Conservation (phyloP, 176 grass and related monocot genomes). For the Carex kokanica region DNA sequence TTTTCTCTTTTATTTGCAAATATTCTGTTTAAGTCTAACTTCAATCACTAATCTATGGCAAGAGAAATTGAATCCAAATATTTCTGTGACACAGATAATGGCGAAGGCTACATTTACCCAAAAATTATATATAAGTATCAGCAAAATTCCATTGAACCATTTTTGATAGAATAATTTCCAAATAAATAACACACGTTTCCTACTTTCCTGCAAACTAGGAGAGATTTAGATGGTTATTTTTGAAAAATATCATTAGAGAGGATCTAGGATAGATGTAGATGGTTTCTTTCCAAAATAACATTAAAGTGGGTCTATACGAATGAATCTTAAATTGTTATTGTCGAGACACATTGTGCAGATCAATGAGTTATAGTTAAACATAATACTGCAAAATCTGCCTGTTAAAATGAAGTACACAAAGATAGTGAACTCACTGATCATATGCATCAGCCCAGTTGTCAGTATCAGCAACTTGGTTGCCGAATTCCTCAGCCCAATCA, state of each 20-base stretch:
- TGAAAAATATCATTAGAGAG: neutral
- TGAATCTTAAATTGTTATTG: neutral
- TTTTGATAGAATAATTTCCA: neutral
- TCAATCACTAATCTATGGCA: neutral
- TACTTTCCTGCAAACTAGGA: neutral
- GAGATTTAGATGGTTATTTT: neutral
- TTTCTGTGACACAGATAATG: neutral
- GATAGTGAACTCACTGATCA: constrained; percentile 25
- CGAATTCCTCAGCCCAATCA: constrained; percentile 88
- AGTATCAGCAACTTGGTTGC: constrained; percentile 21
- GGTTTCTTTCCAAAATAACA: neutral
- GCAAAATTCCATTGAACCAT: neutral
- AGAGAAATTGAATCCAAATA: neutral
- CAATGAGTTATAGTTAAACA: neutral
- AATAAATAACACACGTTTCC: neutral
- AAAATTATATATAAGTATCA: neutral
- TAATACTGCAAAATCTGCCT: neutral
- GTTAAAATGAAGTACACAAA: neutral
- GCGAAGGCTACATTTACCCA: neutral
- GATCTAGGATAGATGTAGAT: neutral
- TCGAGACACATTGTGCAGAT: neutral
- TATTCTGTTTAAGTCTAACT: neutral
- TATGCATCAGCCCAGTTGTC: constrained; percentile 29
- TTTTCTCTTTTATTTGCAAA: neutral
- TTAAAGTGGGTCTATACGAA: neutral